A percentile compares a stretch with the other conserved stretches of the same genome.
These are phyloP conservation scores for Malania oleifera DNA, from an alignment of 164 flowering plant genomes.

Conservation along the genomic window DNA sequence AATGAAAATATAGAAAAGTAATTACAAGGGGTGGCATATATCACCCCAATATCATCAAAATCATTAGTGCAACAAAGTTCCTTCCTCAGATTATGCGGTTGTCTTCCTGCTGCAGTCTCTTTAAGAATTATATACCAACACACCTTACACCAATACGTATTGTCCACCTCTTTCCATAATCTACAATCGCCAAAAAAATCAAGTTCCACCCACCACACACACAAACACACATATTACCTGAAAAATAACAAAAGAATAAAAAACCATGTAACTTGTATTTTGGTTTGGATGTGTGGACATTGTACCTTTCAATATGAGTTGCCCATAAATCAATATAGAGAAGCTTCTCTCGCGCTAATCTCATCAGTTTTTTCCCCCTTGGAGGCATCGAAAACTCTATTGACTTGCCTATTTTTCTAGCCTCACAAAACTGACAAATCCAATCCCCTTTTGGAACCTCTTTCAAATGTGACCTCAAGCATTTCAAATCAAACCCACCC, in stretches of 20 bases:
- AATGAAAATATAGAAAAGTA: background rate
- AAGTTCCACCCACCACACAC: background rate
- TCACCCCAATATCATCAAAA: conserved; percentile 79
- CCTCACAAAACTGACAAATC: conserved; percentile 78
- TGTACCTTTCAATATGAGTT: conserved; percentile 68
- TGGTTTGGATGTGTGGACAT: background rate
- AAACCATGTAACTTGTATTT: background rate
- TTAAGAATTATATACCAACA: conserved; percentile 92
- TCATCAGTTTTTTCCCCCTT: conserved; percentile 53
- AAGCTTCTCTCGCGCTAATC: conserved; percentile 85
- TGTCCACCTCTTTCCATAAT: conserved; percentile 87
- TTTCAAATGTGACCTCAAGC: conserved; percentile 76
- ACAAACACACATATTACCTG: background rate
- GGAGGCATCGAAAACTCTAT: conserved; percentile 61
- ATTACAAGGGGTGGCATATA: background rate
- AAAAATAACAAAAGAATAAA: conserved; percentile 2
- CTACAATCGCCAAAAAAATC: conserved; percentile 31
- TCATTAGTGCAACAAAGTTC: conserved; percentile 88
- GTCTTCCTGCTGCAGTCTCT: conserved; percentile 88
- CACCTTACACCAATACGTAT: conserved; percentile 65
- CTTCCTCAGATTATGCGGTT: conserved; percentile 83
- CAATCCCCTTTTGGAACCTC: conserved; percentile 93
- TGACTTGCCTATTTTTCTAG: conserved; percentile 44
- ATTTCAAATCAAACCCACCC: conserved; percentile 88
- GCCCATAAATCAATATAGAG: conserved; percentile 90